Evolutionary conservation across 208 protist species (phyloP), one percentile per base, ranked within the genome.

Genomic region (Leishmania tropica): DNA sequence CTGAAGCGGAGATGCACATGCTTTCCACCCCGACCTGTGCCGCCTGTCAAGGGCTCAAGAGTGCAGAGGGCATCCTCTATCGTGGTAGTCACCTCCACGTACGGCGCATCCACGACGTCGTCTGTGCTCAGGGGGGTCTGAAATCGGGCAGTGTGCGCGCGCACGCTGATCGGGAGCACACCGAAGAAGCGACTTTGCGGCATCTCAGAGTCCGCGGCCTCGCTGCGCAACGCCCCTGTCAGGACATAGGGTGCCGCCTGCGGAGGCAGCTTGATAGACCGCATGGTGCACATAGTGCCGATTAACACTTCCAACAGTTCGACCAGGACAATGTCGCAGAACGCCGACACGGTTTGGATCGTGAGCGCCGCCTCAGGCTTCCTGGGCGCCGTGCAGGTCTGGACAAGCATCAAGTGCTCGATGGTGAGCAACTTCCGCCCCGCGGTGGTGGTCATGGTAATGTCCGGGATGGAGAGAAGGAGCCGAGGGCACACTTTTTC

Each of bases 401-500:
- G 78, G 58, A 86, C 56, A 37, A 77, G 40, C 40, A 67, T 77
- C 65, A 86, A 40, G 54, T 86, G 56, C 64, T 86, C 83, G 13
- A 80, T 35, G 0, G 62, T 83, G 75, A 81, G 37, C n/a, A 86
- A 51, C 54, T 83, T 79, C 31, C 76, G 78, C 4, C 83, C 83
- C 0, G 83, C 79, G 1, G 83, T 76, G 3, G 83, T 86, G 56
- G 83, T 80, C 83, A 86, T 83, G 15, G 83, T 80, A 56, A 86
- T 51, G 62, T 86, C 83, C 4, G 83, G 74, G 17, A 86, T 37
- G 0, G 78, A 86, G 0, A 86, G 78, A 48, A 83, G 47, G 31
- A 86, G 64, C 7, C 10, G 2, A 28, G 21, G 56, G 37, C 15
- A 37, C 3, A n/a, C 47, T 1, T 24, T 24, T 15, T 21, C 19